Conservation (phyloP, 2,329 filamentous ascomycete genomes). For the Alternaria dauci region DNA sequence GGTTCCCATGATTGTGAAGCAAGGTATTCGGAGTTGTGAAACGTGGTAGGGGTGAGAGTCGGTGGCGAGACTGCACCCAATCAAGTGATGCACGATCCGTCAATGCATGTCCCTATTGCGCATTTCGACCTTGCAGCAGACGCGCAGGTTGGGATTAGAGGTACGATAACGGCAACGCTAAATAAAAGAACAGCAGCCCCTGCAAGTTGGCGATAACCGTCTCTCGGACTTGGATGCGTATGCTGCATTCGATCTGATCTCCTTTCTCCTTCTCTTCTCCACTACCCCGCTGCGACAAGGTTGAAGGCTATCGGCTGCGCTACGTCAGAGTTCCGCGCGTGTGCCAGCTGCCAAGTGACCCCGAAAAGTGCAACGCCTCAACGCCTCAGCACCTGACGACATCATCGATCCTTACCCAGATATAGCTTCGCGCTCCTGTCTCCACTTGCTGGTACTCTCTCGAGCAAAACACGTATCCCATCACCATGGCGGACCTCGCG, state of each 20-base stretch:
- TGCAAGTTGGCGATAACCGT: slow-evolving; percentile 7
- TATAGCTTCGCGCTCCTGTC: not conserved
- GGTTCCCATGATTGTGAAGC: not conserved
- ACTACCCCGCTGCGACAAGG: slow-evolving; percentile 15
- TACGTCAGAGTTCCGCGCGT: slow-evolving; percentile 31
- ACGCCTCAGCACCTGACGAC: slow-evolving; percentile 25
- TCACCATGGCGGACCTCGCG: slow-evolving; percentile 44
- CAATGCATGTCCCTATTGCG: slow-evolving; percentile 34
- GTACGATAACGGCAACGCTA: slow-evolving; percentile 33
- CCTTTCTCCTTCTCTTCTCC: slow-evolving; percentile 1
- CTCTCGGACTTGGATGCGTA: not conserved
- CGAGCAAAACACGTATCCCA: slow-evolving; percentile 13
- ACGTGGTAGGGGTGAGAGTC: slow-evolving; percentile 25
- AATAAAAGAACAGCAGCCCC: slow-evolving; percentile 19
- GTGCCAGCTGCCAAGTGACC: slow-evolving; percentile 11
- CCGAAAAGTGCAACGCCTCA: slow-evolving; percentile 25
- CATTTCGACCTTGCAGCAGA: slow-evolving; percentile 31
- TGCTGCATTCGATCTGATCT: not conserved
- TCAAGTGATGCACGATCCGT: slow-evolving; percentile 37
- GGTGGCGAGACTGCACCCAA: slow-evolving; percentile 39
- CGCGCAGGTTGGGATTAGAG: slow-evolving; percentile 24
- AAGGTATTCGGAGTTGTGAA: slow-evolving; percentile 11
- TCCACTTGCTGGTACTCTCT: slow-evolving; percentile 1
- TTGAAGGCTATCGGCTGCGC: slow-evolving; percentile 29
- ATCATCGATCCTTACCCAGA: slow-evolving; percentile 14